Base-by-base conservation (phyloP, 768 basidiomycete species). In the Macrolepiota fuliginosa region DNA sequence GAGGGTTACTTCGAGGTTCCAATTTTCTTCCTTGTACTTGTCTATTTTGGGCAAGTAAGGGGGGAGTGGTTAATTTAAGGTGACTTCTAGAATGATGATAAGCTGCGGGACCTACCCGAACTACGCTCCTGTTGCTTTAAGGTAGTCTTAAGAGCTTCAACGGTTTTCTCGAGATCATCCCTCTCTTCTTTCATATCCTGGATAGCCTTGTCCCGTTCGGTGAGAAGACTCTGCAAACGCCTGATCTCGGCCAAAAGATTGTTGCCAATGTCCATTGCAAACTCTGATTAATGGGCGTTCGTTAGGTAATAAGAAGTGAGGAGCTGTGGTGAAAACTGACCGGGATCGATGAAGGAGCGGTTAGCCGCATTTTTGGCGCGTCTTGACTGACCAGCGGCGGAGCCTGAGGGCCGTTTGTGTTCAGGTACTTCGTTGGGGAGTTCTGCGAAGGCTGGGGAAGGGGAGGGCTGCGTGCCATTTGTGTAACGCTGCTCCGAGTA, bases 1-100 rank as follows among this genome's bases (percentile, higher is more conserved):
- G 29, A 94, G 78, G 15, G 85, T 84, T 53, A 98, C 94, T 77
- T 98, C 96, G 61, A 98, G 87, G 70, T 98, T 96, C 97, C 97
- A 98, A 72, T 97, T 98, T 76, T 96, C 94, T 76, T 98, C 96
- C 76, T 94, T 94, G 85, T 88, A 96, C 65, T 94, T 94, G 72
- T 98, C 96, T 90, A 59, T 52, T 39, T n/a, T 6, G 27, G 32
- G 40, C 15, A 19, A 62, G 25, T 25, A 36, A 64, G 27, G 58
- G 42, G 29, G 52, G 22, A 58, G 3, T 45, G 4, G 42, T 32
- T 35, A 27, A 64, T 62, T 36, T 49, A 57, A 42, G n/a, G 24
- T 27, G 49, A 19, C 17, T 53, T 53, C 32, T 53, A 17, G 51
- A 54, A 45, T 22, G 40, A 19, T 19, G 25, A 49, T 39, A n/a